Evolutionary conservation across 106 monocot species (phyloP).

Genomic region (Phalaenopsis equestris): DNA sequence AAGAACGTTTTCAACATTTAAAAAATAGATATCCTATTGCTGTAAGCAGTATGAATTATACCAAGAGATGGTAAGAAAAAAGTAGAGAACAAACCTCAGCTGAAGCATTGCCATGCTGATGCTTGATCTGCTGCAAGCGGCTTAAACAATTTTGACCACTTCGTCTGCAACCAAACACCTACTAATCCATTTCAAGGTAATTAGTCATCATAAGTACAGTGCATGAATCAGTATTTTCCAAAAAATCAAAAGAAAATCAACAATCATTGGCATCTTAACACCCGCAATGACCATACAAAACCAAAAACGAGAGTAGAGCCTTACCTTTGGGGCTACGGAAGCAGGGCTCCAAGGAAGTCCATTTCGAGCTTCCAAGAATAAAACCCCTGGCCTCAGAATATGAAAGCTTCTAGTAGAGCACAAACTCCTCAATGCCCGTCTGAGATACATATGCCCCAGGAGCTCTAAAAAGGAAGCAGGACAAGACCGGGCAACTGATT

Average conservation of each 20-base stretch:
- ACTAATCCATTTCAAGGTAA: background rate
- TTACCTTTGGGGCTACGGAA: background rate
- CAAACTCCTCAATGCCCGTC: background rate
- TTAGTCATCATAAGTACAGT: background rate
- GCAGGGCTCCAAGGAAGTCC: background rate
- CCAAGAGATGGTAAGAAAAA: background rate
- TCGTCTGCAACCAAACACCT: background rate
- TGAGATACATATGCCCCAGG: background rate
- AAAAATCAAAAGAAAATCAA: background rate
- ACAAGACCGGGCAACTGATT: too few relatives aligned
- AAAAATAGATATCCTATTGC: background rate
- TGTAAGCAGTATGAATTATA: background rate
- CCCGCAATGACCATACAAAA: background rate
- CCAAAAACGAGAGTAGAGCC: background rate
- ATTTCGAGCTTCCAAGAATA: background rate
- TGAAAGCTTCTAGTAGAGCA: background rate
- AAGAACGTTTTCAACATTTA: too few relatives aligned
- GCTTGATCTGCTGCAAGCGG: background rate
- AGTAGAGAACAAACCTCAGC: background rate
- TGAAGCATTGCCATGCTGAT: background rate
- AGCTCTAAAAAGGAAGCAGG: background rate
- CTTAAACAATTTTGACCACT: background rate
- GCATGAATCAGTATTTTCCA: background rate
- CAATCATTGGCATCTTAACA: background rate
- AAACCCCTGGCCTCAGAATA: background rate